Percentiles rank a stretch among this genome's conserved stretches.
phyloP scores from a whole-genome alignment of 805 yeast species.

The Metschnikowia orientalis region DNA sequence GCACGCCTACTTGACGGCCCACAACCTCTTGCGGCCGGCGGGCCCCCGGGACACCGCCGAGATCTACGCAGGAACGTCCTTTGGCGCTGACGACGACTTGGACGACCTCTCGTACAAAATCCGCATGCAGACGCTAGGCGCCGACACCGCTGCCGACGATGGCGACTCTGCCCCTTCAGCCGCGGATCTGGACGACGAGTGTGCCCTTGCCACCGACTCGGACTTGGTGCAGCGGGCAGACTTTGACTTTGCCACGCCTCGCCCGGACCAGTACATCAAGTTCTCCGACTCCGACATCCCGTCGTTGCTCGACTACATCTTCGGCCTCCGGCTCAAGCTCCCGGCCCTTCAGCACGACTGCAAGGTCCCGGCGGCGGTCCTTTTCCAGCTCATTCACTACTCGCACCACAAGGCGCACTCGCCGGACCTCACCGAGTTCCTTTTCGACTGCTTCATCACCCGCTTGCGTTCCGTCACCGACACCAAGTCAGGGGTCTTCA shows the following conservation, averaged over 20 bases:
- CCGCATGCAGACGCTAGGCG: conserved; percentile 30
- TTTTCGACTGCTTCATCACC: conserved; percentile 57
- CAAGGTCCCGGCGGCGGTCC: conserved; percentile 61
- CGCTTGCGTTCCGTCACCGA: conserved; percentile 57
- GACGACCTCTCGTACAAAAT: conserved; percentile 34
- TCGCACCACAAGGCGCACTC: conserved; percentile 57
- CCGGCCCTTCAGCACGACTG: conserved; percentile 41
- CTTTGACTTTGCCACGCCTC: conserved; percentile 54
- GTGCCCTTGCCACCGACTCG: conserved; percentile 25
- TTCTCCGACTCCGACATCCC: conserved; percentile 59
- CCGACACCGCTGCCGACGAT: conserved; percentile 17
- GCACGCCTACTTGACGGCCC: conserved; percentile 54
- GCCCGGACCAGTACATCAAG: conserved; percentile 57
- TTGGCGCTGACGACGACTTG: conserved; percentile 24
- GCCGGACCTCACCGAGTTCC: conserved; percentile 50
- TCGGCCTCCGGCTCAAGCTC: conserved; percentile 40
- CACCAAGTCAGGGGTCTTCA: conserved; percentile 56
- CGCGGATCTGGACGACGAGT: conserved; percentile 25
- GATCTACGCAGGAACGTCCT: conserved; percentile 15
- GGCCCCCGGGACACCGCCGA: conserved; percentile 9
- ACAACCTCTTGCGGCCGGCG: conserved; percentile 27
- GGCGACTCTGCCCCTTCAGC: conserved; percentile 19
- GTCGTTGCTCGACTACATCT: conserved; percentile 44
- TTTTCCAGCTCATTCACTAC: conserved; percentile 67
- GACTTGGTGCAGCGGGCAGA: conserved; percentile 27